Evolutionary conservation across 306 rosid species (phyloP), one percentile per base, ranked within the genome.

Genomic region (Delonix regia): DNA sequence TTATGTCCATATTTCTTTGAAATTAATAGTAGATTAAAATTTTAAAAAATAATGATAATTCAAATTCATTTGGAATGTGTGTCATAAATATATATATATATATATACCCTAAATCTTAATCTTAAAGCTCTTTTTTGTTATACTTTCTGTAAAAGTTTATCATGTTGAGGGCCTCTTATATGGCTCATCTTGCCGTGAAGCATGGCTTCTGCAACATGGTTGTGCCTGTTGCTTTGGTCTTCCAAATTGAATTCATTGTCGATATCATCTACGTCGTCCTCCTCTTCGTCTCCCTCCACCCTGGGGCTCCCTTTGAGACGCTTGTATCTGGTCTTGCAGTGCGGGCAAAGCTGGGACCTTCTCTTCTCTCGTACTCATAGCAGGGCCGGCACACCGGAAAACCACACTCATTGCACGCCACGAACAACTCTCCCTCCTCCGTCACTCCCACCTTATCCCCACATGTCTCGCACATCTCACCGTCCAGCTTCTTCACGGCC

Each of bases 111-210:
- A n/a, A n/a, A n/a, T n/a, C n/a, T n/a, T n/a, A n/a, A n/a, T n/a
- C n/a, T n/a, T n/a, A n/a, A n/a, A n/a, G n/a, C n/a, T n/a, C n/a
- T n/a, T n/a, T n/a, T n/a, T n/a, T n/a, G n/a, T n/a, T n/a, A n/a
- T n/a, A n/a, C n/a, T n/a, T n/a, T n/a, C n/a, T n/a, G n/a, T n/a
- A n/a, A n/a, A n/a, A n/a, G n/a, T n/a, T n/a, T n/a, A n/a, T 92
- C 92, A 73, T 94, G 97, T 56, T 85, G 81, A 70, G 51, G 82
- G 57, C 88, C 88, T 79, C 88, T 82, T 71, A 86, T 86, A 71
- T 94, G 92, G 87, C 97, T 94, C 99, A 94, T 94, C 90, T 92
- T 94, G 9, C 97, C 99, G 87, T 94, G 92, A 38, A 94, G 91
- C 97, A 94, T 87, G 51, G 97, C 92, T 45, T 94, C 97, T 15